Evolutionary conservation across 2,329 filamentous ascomycete genomes (phyloP).

Genomic region (Hypoxylon sp.): DNA sequence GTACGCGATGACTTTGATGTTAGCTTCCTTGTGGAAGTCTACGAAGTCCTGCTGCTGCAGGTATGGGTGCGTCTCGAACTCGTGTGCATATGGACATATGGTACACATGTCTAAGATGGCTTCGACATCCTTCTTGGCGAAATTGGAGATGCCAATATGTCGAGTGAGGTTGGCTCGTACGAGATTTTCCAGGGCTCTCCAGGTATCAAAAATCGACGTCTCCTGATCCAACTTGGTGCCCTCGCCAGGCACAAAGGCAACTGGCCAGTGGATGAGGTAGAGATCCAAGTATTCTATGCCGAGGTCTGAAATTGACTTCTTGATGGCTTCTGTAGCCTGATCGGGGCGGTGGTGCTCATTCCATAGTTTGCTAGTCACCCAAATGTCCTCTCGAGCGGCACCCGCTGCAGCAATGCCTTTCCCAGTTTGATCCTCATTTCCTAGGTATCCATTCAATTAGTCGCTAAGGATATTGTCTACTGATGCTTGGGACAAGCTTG

Average conservation of each 20-base stretch:
- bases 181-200: conserved; percentile 71
- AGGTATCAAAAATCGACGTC: conserved; percentile 62
- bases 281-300: conserved; percentile 66
- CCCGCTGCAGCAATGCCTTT: conserved; percentile 62
- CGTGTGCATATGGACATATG: conserved; percentile 70
- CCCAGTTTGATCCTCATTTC: conserved; percentile 65
- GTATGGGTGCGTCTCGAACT: conserved; percentile 69
- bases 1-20: conserved; percentile 61
- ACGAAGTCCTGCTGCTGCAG: conserved; percentile 65
- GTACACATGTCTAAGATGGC: conserved; percentile 59
- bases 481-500: background rate
- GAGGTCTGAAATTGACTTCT: conserved; percentile 63
- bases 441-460: conserved; percentile 39
- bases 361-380: conserved; percentile 62
- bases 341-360: conserved; percentile 51
- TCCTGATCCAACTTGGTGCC: conserved; percentile 50
- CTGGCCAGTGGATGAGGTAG: conserved; percentile 64
- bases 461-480: background rate
- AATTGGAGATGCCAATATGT: conserved; percentile 75
- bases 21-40: conserved; percentile 60
- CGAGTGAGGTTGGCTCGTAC: conserved; percentile 66
- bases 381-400: conserved; percentile 68
- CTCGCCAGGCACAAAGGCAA: conserved; percentile 55
- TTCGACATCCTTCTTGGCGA: conserved; percentile 60
- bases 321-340: conserved; percentile 61